Percentiles rank a stretch among this genome's conserved stretches.
phyloP scores from a whole-genome alignment of 176 grass and related monocot genomes.

The Eleusine coracana region DNA sequence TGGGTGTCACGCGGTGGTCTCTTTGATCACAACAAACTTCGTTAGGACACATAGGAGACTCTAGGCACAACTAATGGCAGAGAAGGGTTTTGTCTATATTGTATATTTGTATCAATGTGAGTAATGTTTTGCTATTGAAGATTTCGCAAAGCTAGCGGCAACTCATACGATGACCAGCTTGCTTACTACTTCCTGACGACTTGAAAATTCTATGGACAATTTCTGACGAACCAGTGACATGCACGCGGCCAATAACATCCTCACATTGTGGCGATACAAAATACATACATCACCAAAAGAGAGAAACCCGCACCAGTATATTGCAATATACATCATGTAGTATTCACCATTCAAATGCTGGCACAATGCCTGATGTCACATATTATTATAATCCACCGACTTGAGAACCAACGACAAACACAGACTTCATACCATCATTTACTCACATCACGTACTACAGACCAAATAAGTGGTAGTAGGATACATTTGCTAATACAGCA shows the following conservation, averaged over 20 bases:
- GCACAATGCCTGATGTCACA: constrained; percentile 25
- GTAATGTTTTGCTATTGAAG: neutral
- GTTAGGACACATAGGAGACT: constrained; percentile 78
- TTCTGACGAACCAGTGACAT: neutral
- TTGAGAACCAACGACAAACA: neutral
- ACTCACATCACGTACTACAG: constrained; percentile 11
- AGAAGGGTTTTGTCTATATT: neutral
- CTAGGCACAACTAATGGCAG: neutral
- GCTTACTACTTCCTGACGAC: too few species aligned
- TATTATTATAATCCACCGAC: constrained; percentile 24
- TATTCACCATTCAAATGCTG: constrained; percentile 21
- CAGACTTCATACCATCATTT: constrained; percentile 38
- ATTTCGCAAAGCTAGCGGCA: too few species aligned
- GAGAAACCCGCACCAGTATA: constrained; percentile 19
- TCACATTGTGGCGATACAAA: neutral
- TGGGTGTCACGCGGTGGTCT: constrained; percentile 44
- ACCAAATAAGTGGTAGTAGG: neutral
- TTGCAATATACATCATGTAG: constrained; percentile 17
- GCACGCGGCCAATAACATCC: neutral
- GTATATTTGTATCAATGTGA: constrained; percentile 22
- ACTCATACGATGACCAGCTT: too few species aligned
- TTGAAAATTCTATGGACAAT: too few species aligned
- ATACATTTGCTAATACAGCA: constrained; percentile 6
- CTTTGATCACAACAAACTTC: constrained; percentile 87
- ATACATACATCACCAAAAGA: neutral